A percentile compares a stretch with the other conserved stretches of the same genome.
phyloP scores from a whole-genome alignment of 2,329 filamentous ascomycete genomes.

The Trichoderma harzianum region DNA sequence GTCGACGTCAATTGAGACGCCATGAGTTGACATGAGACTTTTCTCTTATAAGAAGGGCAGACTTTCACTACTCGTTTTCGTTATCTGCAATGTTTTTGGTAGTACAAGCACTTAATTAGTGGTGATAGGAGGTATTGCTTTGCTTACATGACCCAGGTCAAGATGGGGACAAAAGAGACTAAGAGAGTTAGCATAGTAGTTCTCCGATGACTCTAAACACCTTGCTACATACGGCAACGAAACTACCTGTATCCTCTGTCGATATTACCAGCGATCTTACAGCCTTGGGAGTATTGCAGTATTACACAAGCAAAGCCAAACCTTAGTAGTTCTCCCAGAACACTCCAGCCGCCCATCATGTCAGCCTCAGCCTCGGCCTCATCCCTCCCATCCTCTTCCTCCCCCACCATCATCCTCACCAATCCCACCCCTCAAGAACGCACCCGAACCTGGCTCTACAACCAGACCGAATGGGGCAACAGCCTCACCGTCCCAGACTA shows the following conservation, averaged over 20 bases:
- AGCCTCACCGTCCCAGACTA: constrained; percentile 55
- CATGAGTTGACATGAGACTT: not conserved
- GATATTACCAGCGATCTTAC: not conserved
- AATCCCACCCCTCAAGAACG: constrained; percentile 57
- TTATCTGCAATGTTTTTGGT: not conserved
- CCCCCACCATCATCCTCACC: constrained; percentile 40
- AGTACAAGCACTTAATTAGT: not conserved
- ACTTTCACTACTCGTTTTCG: not conserved
- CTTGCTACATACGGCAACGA: not conserved
- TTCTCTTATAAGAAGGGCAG: not conserved
- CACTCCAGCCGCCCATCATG: not conserved
- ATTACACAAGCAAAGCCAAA: not conserved
- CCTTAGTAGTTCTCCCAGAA: not conserved
- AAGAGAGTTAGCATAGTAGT: not conserved
- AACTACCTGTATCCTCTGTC: not conserved
- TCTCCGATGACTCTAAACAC: not conserved
- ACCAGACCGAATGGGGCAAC: constrained; percentile 56
- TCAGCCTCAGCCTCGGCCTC: not conserved
- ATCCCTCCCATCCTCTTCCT: constrained; percentile 24
- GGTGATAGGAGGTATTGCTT: not conserved
- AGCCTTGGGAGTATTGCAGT: not conserved
- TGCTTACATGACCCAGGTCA: not conserved
- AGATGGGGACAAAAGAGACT: not conserved
- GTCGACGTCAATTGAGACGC: not conserved
- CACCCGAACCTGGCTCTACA: constrained; percentile 51